Percentiles rank a stretch among this genome's conserved stretches.
Evolutionary conservation across 441 rosid species (phyloP).

Genomic region (Adansonia madagascariensis): DNA sequence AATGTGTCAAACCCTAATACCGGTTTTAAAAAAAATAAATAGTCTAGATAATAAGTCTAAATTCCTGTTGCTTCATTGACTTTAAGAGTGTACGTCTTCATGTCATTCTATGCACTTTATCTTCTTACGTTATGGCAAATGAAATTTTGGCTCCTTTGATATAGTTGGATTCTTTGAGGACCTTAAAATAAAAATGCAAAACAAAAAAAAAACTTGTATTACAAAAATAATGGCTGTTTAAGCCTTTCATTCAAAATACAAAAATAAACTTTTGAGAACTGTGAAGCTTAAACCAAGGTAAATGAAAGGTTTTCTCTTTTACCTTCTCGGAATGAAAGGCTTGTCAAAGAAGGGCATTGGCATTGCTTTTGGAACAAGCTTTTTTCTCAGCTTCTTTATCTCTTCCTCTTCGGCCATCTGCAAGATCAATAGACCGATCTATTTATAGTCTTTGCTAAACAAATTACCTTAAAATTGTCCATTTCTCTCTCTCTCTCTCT

Average conservation of each 20-base stretch:
- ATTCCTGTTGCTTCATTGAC: background rate
- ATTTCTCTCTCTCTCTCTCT: background rate
- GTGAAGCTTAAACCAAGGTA: background rate
- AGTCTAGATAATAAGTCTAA: background rate
- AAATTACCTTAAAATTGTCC: background rate
- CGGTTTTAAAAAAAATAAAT: too few species aligned
- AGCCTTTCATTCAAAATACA: too few species aligned
- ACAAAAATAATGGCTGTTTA: background rate
- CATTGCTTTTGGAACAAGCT: conserved; percentile 88
- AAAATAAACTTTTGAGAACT: background rate
- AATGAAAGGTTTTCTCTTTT: background rate
- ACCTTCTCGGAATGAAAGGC: conserved; percentile 93
- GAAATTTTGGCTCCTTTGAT: conserved; percentile 86
- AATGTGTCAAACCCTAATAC: too few species aligned
- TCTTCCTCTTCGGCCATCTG: conserved; percentile 92
- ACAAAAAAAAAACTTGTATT: background rate
- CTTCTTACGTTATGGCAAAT: conserved; percentile 84
- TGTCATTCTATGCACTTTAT: conserved; percentile 75
- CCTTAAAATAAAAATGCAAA: conserved; percentile 38
- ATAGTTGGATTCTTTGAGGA: conserved; percentile 78
- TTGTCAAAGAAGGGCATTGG: conserved; percentile 95
- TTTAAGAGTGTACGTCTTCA: conserved; percentile 48
- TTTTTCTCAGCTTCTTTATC: conserved; percentile 75
- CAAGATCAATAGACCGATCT: conserved; percentile 14
- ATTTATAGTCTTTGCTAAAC: background rate